These are phyloP conservation scores for Lyophyllum atratum DNA, from an alignment of 768 basidiomycete species.

Conservation along the genomic window DNA sequence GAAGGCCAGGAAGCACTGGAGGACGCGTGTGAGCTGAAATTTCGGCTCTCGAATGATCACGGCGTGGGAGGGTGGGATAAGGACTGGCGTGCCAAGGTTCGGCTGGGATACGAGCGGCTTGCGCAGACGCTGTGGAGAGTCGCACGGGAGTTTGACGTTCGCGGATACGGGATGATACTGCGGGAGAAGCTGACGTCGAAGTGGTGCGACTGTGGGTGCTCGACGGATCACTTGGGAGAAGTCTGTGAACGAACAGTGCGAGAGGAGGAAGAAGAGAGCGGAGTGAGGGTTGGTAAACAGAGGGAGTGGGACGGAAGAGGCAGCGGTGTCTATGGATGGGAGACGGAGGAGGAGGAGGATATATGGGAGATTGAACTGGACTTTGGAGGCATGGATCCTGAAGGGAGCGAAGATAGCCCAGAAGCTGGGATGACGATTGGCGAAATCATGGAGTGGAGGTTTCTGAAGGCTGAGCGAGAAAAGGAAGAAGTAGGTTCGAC, in stretches of 20 bases:
- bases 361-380: slow-evolving; percentile 75
- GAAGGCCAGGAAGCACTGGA: slow-evolving; percentile 66
- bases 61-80: slow-evolving; percentile 44
- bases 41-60: slow-evolving; percentile 38
- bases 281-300: slow-evolving; percentile 63
- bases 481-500: slow-evolving; percentile 71
- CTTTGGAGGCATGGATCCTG: slow-evolving; percentile 56
- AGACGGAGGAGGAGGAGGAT: slow-evolving; percentile 74
- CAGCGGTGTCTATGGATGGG: slow-evolving; percentile 73
- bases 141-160: slow-evolving; percentile 69
- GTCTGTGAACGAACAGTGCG: slow-evolving; percentile 75
- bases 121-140: slow-evolving; percentile 70
- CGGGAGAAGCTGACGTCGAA: slow-evolving; percentile 73
- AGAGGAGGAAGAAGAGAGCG: slow-evolving; percentile 66
- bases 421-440: slow-evolving; percentile 65
- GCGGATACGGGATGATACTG: slow-evolving; percentile 69
- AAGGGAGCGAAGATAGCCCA: slow-evolving; percentile 44
- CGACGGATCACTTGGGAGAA: slow-evolving; percentile 75
- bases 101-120: slow-evolving; percentile 64
- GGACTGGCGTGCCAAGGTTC: slow-evolving; percentile 62
- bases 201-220: slow-evolving; percentile 84
- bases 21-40: slow-evolving; percentile 63
- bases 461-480: slow-evolving; percentile 66
- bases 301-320: slow-evolving; percentile 80
- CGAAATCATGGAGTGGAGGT: slow-evolving; percentile 77